phyloP scores from a whole-genome alignment of 495 filamentous ascomycete species.

The Aspergillus diversus region DNA sequence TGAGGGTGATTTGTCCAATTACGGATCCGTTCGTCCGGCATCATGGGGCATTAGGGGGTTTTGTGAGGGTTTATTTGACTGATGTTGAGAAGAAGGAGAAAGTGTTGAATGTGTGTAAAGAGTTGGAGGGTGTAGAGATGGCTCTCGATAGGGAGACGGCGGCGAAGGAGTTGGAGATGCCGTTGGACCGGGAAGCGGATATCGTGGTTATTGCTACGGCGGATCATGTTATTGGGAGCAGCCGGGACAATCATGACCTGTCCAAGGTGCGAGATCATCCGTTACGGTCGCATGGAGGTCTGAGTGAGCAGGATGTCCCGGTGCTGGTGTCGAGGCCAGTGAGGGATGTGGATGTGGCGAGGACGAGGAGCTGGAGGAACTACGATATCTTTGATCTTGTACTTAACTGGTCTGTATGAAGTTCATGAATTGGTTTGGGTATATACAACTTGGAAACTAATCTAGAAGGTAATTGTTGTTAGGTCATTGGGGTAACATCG shows the following conservation, averaged over 20 bases:
- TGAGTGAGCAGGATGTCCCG: constrained; percentile 2
- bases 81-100: neutral
- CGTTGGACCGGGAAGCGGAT: constrained; percentile 1
- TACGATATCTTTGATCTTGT: constrained; percentile 5
- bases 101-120: neutral
- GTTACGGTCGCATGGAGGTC: neutral
- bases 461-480: no score
- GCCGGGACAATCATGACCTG: neutral
- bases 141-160: neutral
- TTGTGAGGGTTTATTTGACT: neutral
- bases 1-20: neutral
- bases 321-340: neutral
- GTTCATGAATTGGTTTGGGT: neutral
- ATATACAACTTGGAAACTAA: no score
- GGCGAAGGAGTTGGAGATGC: neutral
- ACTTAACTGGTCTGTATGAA: neutral
- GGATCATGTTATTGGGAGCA: neutral
- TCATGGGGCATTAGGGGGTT: neutral
- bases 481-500: neutral
- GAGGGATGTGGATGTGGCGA: neutral
- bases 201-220: neutral
- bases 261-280: constrained; percentile 2
- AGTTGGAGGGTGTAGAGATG: neutral
- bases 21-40: neutral
- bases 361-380: neutral